These are phyloP conservation scores for Salvia sclarea DNA, from an alignment of 305 asterid genomes.

Conservation along the genomic window DNA sequence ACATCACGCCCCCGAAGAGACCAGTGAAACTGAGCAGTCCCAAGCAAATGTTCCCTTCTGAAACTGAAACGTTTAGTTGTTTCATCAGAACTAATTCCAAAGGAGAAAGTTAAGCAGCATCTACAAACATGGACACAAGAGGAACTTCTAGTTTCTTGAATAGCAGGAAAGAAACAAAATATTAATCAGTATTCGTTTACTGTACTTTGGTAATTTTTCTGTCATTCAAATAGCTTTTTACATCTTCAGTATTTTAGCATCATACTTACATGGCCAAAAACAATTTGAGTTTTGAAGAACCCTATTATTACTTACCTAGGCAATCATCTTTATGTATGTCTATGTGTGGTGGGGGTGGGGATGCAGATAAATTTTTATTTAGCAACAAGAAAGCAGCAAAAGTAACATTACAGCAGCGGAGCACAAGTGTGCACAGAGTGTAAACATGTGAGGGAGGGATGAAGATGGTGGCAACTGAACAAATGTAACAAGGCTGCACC, in stretches of 20 bases:
- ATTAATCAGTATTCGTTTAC: too few relatives aligned
- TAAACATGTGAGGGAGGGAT: constrained; percentile 20
- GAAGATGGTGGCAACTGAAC: constrained; percentile 16
- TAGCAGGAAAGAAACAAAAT: constrained; percentile 12
- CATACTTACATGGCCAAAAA: not conserved
- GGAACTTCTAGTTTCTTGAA: constrained; percentile 16
- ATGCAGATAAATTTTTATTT: not conserved
- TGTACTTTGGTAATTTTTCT: not conserved
- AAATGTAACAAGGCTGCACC: constrained; percentile 44
- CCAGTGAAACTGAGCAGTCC: constrained; percentile 51
- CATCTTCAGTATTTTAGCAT: constrained; percentile 21
- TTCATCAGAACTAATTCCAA: constrained; percentile 18
- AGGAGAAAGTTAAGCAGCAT: constrained; percentile 28
- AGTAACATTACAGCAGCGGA: constrained; percentile 14
- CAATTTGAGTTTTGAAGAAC: constrained; percentile 22
- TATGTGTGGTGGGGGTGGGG: not conserved
- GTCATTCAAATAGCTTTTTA: constrained; percentile 13
- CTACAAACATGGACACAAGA: constrained; percentile 1
- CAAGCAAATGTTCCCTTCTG: constrained; percentile 53
- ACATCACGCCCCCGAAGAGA: constrained; percentile 43
- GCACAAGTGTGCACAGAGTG: constrained; percentile 17
- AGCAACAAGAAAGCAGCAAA: constrained; percentile 10
- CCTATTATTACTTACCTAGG: constrained; percentile 15
- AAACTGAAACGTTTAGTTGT: constrained; percentile 42
- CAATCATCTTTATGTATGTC: not conserved